Evolutionary conservation across 179 eudicot genomes (phyloP), one percentile per base, ranked within the genome.

Genomic region (Silene coronaria): DNA sequence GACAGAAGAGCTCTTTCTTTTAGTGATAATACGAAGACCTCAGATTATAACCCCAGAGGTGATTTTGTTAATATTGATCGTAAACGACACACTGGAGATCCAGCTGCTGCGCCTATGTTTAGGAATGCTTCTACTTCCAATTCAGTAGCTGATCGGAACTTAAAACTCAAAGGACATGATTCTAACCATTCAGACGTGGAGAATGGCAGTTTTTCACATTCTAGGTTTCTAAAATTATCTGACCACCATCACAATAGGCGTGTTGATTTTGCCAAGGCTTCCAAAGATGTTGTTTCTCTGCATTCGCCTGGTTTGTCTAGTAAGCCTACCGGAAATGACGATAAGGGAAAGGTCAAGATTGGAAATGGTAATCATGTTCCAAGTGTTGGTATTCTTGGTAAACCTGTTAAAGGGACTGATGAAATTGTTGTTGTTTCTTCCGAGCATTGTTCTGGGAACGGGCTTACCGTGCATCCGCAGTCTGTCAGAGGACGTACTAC

Each of bases 301-400:
- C 58, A 48, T 53, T 26, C 74, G 67, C 76, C 38, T 61, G 76
- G 38, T 75, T 76, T 68, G 36, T 73, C 82, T 71, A 63, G 78
- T 17, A 74, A 27, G 51, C 12, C 57, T 70, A 60, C 76, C 2
- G 62, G 73, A 51, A 61, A 51, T 78, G 77, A 62, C 51, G 61
- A 67, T 75, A 86, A 89, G 80, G 87, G 87, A 61, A 87, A 87
- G 83, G 81, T 51, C 48, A 86, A 81, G 75, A 46, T 82, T 27
- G 81, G 62, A 30, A 69, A 73, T 76, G 79, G 72, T 71, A 81
- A 67, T 73, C 85, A 5, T 27, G 66, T 77, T 81, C 73, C 22
- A 45, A 55, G 73, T 71, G 78, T 70, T 75, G 68, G 12, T 38
- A 38, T 38, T 38, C 46, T 38, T 10, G 46, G 63, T 82, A 79